Conservation (phyloP, 257 asterid species). For the Solanum tarijense region DNA sequence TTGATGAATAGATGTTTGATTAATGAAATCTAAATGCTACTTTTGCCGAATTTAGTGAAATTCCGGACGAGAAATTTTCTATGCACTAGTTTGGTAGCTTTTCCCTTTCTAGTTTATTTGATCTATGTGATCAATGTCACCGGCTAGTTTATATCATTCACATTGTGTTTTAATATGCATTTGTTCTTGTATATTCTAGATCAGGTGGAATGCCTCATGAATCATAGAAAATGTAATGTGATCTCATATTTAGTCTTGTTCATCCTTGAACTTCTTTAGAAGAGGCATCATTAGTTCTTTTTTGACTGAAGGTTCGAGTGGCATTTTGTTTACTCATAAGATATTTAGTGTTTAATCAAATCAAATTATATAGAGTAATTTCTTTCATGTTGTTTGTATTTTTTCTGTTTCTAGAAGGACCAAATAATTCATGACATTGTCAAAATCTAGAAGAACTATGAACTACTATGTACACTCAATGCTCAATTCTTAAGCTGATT, state of each 20-base stretch:
- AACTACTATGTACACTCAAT: not conserved
- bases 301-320: not conserved
- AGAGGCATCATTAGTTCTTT: not conserved
- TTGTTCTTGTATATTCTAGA: not conserved
- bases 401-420: not conserved
- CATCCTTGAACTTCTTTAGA: not conserved
- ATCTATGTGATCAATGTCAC: not conserved
- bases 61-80: not conserved
- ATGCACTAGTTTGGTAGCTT: not conserved
- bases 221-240: not conserved
- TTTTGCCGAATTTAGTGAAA: not conserved
- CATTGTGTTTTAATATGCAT: not conserved
- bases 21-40: not conserved
- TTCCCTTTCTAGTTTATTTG: not conserved
- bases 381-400: not conserved
- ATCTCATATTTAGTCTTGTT: not conserved
- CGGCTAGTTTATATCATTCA: not conserved
- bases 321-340: not conserved
- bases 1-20: not conserved
- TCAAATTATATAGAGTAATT: not conserved
- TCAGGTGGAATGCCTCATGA: not conserved
- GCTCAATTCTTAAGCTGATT: not conserved
- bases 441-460: not conserved
- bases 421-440: not conserved
- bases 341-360: not conserved